Conservation (phyloP, 75 land plant genomes). For the Pinus albicaulis region DNA sequence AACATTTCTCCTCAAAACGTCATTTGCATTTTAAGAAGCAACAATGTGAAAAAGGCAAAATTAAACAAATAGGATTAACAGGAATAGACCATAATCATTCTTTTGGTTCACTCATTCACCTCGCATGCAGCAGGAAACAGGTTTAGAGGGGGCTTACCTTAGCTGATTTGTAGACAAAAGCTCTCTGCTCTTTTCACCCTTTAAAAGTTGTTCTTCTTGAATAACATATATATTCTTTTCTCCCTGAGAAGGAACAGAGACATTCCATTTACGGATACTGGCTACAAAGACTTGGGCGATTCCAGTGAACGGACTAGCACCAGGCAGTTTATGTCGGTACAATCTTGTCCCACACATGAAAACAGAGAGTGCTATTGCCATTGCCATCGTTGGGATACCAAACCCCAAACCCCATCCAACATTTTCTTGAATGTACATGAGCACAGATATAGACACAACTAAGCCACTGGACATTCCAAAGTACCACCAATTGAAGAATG, state of each 20-base stretch:
- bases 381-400: conserved; percentile 17
- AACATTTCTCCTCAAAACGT: neutral
- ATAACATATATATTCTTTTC: neutral
- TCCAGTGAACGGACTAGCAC: conserved; percentile 32
- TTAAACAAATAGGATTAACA: neutral
- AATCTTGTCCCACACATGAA: conserved; percentile 10
- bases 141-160: conserved; percentile 12
- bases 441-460: conserved; percentile 2
- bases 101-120: too few species aligned
- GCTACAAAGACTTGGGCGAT: conserved; percentile 28
- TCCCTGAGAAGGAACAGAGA: conserved; percentile 11
- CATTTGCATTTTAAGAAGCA: neutral
- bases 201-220: conserved; percentile 15
- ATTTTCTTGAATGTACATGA: conserved; percentile 20
- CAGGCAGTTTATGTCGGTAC: conserved; percentile 8
- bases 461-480: conserved; percentile 3
- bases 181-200: conserved; percentile 15
- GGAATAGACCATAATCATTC: too few species aligned
- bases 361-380: conserved; percentile 21
- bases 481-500: conserved; percentile 38
- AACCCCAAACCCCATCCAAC: conserved; percentile 20
- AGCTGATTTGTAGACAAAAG: conserved; percentile 24
- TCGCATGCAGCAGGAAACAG: neutral
- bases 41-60: neutral
- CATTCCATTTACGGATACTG: conserved; percentile 14